Percentiles rank a stretch among this genome's conserved stretches.
phyloP scores from a whole-genome alignment of 305 asterid genomes.

The Fraxinus xanthoxyloides region DNA sequence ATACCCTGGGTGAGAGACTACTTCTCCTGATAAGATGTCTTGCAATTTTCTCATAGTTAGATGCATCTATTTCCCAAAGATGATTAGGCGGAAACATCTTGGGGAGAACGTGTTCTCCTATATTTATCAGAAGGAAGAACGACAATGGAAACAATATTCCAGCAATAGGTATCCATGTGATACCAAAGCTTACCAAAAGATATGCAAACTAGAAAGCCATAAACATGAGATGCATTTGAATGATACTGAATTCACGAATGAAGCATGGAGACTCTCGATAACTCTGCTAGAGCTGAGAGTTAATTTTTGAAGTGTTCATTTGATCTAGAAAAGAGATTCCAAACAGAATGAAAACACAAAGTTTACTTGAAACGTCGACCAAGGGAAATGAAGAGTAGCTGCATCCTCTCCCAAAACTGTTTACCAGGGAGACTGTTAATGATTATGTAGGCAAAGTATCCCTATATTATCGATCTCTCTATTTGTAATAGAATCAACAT shows the following conservation, averaged over 20 bases:
- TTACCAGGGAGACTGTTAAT: too few species aligned
- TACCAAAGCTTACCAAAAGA: slow-evolving; percentile 72
- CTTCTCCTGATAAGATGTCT: slow-evolving; percentile 18
- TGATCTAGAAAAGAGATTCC: too few species aligned
- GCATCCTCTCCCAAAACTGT: too few species aligned
- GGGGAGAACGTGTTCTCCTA: slow-evolving; percentile 78
- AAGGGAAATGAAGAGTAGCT: too few species aligned
- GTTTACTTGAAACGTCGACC: too few species aligned
- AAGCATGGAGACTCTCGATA: too few species aligned
- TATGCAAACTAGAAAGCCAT: slow-evolving; percentile 61
- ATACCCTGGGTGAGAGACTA: slow-evolving; percentile 45
- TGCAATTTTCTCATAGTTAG: slow-evolving; percentile 71
- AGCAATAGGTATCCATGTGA: slow-evolving; percentile 91
- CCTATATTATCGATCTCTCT: too few species aligned
- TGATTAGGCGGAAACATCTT: slow-evolving; percentile 52
- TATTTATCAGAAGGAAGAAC: slow-evolving; percentile 65
- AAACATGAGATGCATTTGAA: slow-evolving; percentile 68
- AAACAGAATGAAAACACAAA: too few species aligned
- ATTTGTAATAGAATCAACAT: too few species aligned
- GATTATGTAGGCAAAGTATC: too few species aligned
- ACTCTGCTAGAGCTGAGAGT: too few species aligned
- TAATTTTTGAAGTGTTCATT: too few species aligned
- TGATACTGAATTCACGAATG: slow-evolving; percentile 57
- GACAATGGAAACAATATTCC: slow-evolving; percentile 84
- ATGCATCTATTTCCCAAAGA: slow-evolving; percentile 76